Evolutionary conservation across 169 alveolate species (phyloP).

Genomic region (Plasmodium cynomolgi): DNA sequence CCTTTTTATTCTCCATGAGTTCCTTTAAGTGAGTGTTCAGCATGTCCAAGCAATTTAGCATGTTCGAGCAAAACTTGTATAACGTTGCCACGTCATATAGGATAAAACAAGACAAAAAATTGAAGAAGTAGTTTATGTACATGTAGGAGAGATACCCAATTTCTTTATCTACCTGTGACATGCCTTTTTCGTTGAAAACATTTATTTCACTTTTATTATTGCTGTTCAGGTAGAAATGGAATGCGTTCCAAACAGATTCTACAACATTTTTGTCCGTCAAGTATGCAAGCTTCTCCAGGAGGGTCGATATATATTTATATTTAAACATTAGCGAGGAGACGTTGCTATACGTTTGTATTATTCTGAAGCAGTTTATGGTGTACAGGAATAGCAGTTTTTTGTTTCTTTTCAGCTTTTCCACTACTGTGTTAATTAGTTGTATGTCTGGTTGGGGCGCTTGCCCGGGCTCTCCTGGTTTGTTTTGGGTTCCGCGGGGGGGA

Average conservation of each 20-base stretch:
- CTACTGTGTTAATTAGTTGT: not conserved
- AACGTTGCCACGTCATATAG: constrained; percentile 37
- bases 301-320: constrained; percentile 35
- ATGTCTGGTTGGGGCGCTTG: not conserved
- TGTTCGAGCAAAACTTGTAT: constrained; percentile 54
- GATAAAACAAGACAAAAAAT: constrained; percentile 40
- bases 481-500: not conserved
- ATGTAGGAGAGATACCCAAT: constrained; percentile 56
- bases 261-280: constrained; percentile 18
- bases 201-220: not conserved
- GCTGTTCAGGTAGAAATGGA: constrained; percentile 21
- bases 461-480: not conserved
- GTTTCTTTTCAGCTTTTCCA: constrained; percentile 28
- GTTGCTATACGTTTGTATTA: constrained; percentile 57
- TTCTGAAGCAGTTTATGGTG: constrained; percentile 52
- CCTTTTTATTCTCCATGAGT: constrained; percentile 18
- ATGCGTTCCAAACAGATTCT: constrained; percentile 11
- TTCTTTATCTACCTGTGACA: constrained; percentile 27
- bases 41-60: constrained; percentile 16
- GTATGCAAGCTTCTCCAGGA: constrained; percentile 21
- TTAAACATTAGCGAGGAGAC: constrained; percentile 42
- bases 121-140: constrained; percentile 47
- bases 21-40: constrained; percentile 36
- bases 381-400: constrained; percentile 48
- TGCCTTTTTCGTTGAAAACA: constrained; percentile 1